Base-by-base conservation (phyloP, 768 basidiomycete genomes). In the Boletales sp. region DNA sequence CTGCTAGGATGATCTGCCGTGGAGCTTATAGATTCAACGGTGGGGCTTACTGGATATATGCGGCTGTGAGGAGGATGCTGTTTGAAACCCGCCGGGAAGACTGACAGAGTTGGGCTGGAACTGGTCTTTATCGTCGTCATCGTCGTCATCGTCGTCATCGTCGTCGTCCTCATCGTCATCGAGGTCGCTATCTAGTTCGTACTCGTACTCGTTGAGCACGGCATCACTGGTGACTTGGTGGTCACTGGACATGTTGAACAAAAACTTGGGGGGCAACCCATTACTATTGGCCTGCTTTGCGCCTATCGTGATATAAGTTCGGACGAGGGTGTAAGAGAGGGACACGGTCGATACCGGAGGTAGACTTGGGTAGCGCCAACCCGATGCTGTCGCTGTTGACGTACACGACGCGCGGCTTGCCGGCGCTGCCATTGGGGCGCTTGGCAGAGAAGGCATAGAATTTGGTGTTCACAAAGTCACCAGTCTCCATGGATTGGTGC, bases 171-270 rank as follows among this genome's bases (percentile, higher is more conserved):
- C 64, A 5, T n/a, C n/a, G n/a, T n/a, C n/a, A n/a, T 68, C 66
- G 17, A 66, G 61, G 40, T 66, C 64, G 36, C 66, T 68, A 30
- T 66, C 65, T 19, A 47, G 52, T 17, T 68, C 57, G 11, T 66
- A 67, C 12, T 56, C 57, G 8, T 66, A 66, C 3, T 63, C 55
- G 36, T 63, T 64, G 18, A 64, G 61, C 0, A 65, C 19, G 8
- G 63, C 48, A 18, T 66, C 43, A 10, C 14, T 34, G 18, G 40
- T 44, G 43, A 64, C 50, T 2, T 65, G 60, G 6, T 45, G 32
- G 21, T 64, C 63, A 38, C 51, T 11, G 9, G 61, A 54, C 63
- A 64, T 55, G 15, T 52, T 58, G 45, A 58, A 51, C 36, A 65
- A 19, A 42, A 65, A 63, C 6, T 44, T 0, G 17, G 58, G 48